Base-by-base conservation (phyloP, 768 basidiomycete genomes). In the Pilatotrama ljubarskyi region DNA sequence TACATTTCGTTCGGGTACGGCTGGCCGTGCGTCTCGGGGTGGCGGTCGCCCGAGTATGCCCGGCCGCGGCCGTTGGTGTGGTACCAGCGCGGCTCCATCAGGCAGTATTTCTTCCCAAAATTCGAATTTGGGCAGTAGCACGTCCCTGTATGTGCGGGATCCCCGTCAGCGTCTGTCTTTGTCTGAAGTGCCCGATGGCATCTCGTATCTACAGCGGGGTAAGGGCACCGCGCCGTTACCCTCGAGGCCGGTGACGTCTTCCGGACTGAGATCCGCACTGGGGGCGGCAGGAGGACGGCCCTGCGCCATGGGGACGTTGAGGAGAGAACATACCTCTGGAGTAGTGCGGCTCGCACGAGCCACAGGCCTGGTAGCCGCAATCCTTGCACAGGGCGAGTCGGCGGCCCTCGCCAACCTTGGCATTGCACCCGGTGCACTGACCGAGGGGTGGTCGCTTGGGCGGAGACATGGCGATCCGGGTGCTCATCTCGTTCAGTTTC, bases 51-150 rank as follows among this genome's bases (percentile, higher is more conserved):
- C 40, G 52, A 57, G 56, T 75, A 76, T 1, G 43, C 29, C 25
- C 64, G 64, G 22, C 66, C 69, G 29, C 66, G 69, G 18, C 65
- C 66, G 41, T 71, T 68, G 51, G 66, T 62, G 55, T 76, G 73
- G 55, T 74, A 75, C 62, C 64, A 70, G 32, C 63, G 61, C 18
- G 74, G 74, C 35, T 67, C 69, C 58, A 64, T 67, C 22, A 55
- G 51, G 58, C 74, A 76, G 51, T 76, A 75, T 15, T 55, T 54
- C 32, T 66, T 55, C 9, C 74, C 74, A 43, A 76, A 75, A 52
- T 76, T 75, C 18, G 69, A 70, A 41, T 69, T 67, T 10, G 63
- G 67, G 64, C 75, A 75, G 52, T 74, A 74, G 66, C 75, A 75
- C 9, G 74, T 73, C 18, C 75, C 74, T 77, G 29, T 50, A 18